Base-by-base conservation (phyloP, 1,284 basidiomycete species). In the Microbotryum scabiosae region DNA sequence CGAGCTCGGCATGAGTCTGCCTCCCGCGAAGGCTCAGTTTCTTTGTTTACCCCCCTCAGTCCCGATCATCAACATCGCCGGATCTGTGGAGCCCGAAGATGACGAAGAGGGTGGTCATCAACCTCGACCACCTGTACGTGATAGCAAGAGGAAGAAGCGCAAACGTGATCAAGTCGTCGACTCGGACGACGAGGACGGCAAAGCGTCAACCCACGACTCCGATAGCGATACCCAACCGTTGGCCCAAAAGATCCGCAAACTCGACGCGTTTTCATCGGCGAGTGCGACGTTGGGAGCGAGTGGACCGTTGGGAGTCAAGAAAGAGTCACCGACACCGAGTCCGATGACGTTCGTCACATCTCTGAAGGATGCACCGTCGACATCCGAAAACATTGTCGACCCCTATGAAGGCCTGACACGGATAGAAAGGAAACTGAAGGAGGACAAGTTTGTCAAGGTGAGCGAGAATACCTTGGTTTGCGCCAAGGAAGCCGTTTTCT, bases 101-200 rank as follows among this genome's bases (percentile, higher is more conserved):
- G 66, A 68, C 12, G 21, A 68, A 10, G 66, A 68, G 4, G 66
- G 63, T 9, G 21, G 28, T 6, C 28, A 41, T 6, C 64, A 65
- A 43, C 61, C 64, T 18, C 58, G 52, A 54, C 59, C 62, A 7
- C 52, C 52, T 16, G 59, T 59, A 5, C 61, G 66, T 16, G 59
- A 61, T 16, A 55, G 47, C 50, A 63, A 69, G 30, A 63, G 64
- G 55, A 62, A 64, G 56, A 68, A 68, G 60, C 63, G 66, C 25
- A 67, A 65, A 49, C 63, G 63, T 10, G 66, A 63, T 5, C 54
- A 55, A 1, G 47, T 69, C 5, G 21, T 63, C 21, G 66, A 69
- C 46, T 67, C 68, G 3, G 68, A 69, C 41, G 36, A 41, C 16
- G 36, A 41, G 16, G 36, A 41, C 16, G 36, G 36, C 36, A 41